Percentiles rank a stretch among this genome's conserved stretches.
These are phyloP conservation scores for Eucalyptus sp. DNA, from an alignment of 345 rosid species.

Conservation along the genomic window DNA sequence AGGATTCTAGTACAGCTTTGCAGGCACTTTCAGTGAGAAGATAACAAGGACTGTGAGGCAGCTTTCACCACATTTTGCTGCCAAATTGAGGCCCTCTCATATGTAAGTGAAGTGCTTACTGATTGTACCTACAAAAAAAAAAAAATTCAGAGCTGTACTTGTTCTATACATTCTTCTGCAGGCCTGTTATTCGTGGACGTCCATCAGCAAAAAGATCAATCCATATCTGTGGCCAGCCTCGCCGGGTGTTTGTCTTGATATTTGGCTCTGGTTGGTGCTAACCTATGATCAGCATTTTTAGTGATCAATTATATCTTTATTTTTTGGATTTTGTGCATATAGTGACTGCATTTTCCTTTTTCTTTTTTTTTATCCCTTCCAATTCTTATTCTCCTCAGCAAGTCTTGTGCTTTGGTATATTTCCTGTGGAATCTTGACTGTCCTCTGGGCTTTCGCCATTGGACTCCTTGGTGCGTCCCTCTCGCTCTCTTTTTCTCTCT, in stretches of 20 bases:
- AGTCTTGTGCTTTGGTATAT: constrained; percentile 78
- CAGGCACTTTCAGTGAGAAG: constrained; percentile 85
- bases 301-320: neutral
- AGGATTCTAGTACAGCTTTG: constrained; percentile 54
- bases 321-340: neutral
- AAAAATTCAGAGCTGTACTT: neutral
- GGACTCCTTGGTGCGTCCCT: constrained; percentile 66
- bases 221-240: constrained; percentile 83
- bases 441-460: constrained; percentile 67
- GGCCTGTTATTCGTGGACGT: constrained; percentile 93
- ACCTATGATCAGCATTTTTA: neutral
- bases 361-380: neutral
- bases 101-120: constrained; percentile 27
- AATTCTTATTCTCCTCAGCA: constrained; percentile 8
- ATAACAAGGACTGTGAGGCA: constrained; percentile 78
- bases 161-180: constrained; percentile 2
- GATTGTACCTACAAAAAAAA: neutral
- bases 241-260: constrained; percentile 76
- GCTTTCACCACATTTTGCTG: constrained; percentile 92
- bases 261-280: constrained; percentile 46
- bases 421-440: constrained; percentile 76
- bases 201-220: constrained; percentile 78
- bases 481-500: neutral
- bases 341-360: neutral
- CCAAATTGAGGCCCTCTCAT: constrained; percentile 90